Evolutionary conservation across 1,139 yeast genomes (phyloP).

Genomic region (Blastobotrys raffinosifermentans): DNA sequence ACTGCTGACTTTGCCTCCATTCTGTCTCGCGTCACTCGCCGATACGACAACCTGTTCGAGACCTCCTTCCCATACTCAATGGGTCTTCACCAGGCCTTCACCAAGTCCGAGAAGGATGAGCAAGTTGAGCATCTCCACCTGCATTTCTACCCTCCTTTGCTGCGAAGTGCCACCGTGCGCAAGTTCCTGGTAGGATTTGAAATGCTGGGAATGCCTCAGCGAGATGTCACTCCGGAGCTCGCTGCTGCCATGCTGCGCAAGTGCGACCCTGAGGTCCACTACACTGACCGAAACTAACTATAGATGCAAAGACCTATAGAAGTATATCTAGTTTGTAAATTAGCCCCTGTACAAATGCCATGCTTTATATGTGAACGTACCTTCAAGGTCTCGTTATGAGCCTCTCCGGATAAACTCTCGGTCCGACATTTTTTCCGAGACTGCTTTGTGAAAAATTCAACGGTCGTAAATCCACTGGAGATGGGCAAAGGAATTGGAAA

Average conservation of each 20-base stretch:
- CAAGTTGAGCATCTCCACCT: slow-evolving; percentile 59
- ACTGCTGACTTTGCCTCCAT: slow-evolving; percentile 52
- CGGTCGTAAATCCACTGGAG: too few relatives aligned
- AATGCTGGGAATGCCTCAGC: slow-evolving; percentile 72
- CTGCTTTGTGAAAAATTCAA: too few relatives aligned
- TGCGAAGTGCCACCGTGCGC: slow-evolving; percentile 68
- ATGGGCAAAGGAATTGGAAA: too few relatives aligned
- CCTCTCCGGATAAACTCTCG: too few relatives aligned
- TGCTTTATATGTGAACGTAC: background rate
- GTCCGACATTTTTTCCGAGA: too few relatives aligned
- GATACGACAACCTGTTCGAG: slow-evolving; percentile 66
- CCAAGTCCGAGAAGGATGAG: slow-evolving; percentile 26
- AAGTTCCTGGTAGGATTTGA: slow-evolving; percentile 76
- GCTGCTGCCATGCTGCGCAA: slow-evolving; percentile 44
- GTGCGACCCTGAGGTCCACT: slow-evolving; percentile 20
- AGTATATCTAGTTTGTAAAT: background rate
- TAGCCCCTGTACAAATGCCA: background rate
- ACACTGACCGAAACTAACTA: slow-evolving; percentile 9
- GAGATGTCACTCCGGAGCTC: slow-evolving; percentile 71
- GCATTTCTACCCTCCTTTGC: slow-evolving; percentile 74
- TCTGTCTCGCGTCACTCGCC: slow-evolving; percentile 50
- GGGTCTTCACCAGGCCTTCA: slow-evolving; percentile 75
- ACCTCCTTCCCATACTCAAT: slow-evolving; percentile 73
- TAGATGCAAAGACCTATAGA: background rate
- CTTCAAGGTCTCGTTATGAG: too few relatives aligned